Evolutionary conservation across 441 rosid species (phyloP).

Genomic region (Pelargonium myrrhifolium): DNA sequence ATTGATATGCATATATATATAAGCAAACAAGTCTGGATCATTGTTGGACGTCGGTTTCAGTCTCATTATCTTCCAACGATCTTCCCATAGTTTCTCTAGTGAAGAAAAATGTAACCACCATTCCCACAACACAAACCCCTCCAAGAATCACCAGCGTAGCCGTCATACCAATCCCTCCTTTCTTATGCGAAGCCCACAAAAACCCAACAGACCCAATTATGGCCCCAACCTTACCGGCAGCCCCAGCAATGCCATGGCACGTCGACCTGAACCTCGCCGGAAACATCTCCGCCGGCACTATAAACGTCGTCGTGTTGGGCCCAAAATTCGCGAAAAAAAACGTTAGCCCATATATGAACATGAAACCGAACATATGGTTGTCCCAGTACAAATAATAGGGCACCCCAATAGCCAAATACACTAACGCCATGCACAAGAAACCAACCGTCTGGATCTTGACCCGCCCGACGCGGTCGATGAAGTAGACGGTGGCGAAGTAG

Average conservation of each 20-base stretch:
- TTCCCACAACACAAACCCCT: conserved; percentile 45
- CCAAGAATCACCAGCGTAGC: conserved; percentile 38
- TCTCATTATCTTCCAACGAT: conserved; percentile 68
- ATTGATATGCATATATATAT: too few relatives aligned
- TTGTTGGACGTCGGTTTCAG: too few relatives aligned
- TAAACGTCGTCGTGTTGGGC: conserved; percentile 72
- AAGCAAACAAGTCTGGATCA: too few relatives aligned
- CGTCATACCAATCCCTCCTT: conserved; percentile 25
- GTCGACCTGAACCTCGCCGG: conserved; percentile 73
- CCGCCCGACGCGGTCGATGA: conserved; percentile 58
- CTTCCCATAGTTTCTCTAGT: conserved; percentile 61
- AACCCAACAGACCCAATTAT: conserved; percentile 52
- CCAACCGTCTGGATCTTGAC: conserved; percentile 55
- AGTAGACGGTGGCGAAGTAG: conserved; percentile 46
- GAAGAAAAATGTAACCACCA: conserved; percentile 41
- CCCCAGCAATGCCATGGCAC: conserved; percentile 72
- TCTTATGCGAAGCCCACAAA: conserved; percentile 32
- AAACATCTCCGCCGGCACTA: conserved; percentile 70
- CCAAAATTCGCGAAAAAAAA: conserved; percentile 74
- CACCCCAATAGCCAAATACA: conserved; percentile 45
- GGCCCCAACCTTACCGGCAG: conserved; percentile 77
- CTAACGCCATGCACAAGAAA: conserved; percentile 46
- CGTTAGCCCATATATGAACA: conserved; percentile 40
- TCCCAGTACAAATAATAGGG: conserved; percentile 37
- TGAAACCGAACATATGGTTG: conserved; percentile 23